These are phyloP conservation scores for Flueggea neowawraea DNA, from an alignment of 441 rosid genomes.

Conservation along the genomic window DNA sequence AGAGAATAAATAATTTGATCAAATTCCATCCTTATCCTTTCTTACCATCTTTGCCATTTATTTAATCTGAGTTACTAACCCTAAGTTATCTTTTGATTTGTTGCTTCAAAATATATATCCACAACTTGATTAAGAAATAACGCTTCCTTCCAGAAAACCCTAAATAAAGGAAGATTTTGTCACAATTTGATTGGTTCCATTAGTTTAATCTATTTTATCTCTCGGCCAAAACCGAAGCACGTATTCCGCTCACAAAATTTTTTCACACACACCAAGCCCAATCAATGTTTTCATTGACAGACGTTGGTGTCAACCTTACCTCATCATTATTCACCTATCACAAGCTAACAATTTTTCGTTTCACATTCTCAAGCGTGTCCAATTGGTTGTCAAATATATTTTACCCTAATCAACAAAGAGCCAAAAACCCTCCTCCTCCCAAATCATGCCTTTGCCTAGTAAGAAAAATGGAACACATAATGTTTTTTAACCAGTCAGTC, in stretches of 20 bases:
- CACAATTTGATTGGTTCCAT: neutral
- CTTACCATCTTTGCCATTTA: slow-evolving; percentile 16
- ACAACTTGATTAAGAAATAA: slow-evolving; percentile 21
- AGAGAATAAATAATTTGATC: neutral
- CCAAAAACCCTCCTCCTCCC: slow-evolving; percentile 5
- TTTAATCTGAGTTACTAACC: slow-evolving; percentile 25
- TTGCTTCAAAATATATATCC: slow-evolving; percentile 2
- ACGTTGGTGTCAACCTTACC: neutral
- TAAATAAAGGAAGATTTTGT: neutral
- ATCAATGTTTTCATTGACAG: slow-evolving; percentile 6
- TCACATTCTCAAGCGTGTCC: slow-evolving; percentile 2
- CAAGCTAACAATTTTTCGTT: neutral
- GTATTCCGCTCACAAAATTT: too few relatives aligned
- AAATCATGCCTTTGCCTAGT: slow-evolving; percentile 3
- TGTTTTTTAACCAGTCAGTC: neutral
- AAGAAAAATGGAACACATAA: neutral
- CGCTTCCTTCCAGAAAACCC: slow-evolving; percentile 4
- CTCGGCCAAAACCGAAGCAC: too few relatives aligned
- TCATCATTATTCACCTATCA: neutral
- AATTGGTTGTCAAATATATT: slow-evolving; percentile 1
- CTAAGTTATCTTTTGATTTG: neutral
- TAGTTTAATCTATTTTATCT: neutral
- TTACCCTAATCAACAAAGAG: slow-evolving; percentile 9
- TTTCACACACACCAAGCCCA: slow-evolving; percentile 14
- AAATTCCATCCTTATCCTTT: slow-evolving; percentile 49